Evolutionary conservation across 495 filamentous ascomycete genomes (phyloP).

Genomic region (Penicillium desertorum): DNA sequence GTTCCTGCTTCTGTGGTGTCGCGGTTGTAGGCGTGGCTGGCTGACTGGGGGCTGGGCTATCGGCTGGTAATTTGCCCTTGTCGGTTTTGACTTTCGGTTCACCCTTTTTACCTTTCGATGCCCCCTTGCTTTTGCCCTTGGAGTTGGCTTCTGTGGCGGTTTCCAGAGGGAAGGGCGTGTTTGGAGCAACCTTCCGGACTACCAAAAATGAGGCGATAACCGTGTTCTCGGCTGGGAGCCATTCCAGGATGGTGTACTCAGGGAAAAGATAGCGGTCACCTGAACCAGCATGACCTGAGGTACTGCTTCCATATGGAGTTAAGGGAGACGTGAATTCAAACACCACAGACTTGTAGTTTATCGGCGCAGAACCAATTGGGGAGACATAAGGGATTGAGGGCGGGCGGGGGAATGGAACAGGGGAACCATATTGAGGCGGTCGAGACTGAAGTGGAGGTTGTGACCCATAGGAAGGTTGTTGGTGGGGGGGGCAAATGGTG

Average conservation of each 20-base stretch:
- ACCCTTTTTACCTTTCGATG: conserved; percentile 41
- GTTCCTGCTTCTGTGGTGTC: conserved; percentile 20
- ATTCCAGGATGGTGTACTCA: conserved; percentile 81
- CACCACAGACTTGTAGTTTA: conserved; percentile 69
- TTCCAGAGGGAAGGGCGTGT: conserved; percentile 42
- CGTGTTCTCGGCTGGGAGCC: conserved; percentile 46
- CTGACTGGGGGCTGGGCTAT: conserved; percentile 12
- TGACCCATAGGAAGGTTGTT: conserved; percentile 35
- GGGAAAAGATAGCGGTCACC: conserved; percentile 91
- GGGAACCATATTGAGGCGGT: conserved; percentile 37
- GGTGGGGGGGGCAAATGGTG: conserved; percentile 32
- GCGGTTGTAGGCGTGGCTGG: conserved; percentile 16
- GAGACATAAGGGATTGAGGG: conserved; percentile 32
- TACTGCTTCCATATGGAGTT: conserved; percentile 49
- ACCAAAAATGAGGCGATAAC: conserved; percentile 55
- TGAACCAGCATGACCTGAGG: conserved; percentile 62
- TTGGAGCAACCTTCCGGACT: conserved; percentile 49
- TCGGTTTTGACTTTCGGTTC: conserved; percentile 35
- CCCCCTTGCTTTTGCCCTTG: conserved; percentile 34
- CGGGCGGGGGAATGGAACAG: conserved; percentile 39
- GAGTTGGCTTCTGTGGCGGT: conserved; percentile 29
- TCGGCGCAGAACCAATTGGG: conserved; percentile 36
- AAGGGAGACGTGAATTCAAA: conserved; percentile 72
- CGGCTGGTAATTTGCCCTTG: conserved; percentile 26
- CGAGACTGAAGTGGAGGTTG: conserved; percentile 43